A percentile compares a stretch with the other conserved stretches of the same genome.
phyloP scores from a whole-genome alignment of 768 basidiomycete genomes.

The Clitopilus passeckerianus region DNA sequence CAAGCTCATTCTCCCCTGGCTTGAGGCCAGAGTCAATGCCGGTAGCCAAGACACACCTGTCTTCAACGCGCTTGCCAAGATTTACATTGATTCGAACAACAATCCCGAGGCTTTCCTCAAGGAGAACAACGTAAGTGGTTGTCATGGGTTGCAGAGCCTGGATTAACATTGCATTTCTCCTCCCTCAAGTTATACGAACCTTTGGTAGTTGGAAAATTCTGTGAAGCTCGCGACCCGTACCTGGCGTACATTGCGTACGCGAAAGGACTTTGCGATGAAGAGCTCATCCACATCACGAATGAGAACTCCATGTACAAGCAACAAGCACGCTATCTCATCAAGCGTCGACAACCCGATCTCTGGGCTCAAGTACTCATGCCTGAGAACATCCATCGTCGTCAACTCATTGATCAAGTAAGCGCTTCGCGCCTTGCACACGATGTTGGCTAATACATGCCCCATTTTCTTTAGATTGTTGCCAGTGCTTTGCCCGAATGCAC shows the following conservation, averaged over 20 bases:
- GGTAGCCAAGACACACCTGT: conserved; percentile 92
- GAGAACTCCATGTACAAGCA: conserved; percentile 99
- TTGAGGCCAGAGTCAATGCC: conserved; percentile 89
- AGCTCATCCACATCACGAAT: conserved; percentile 94
- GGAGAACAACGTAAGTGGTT: conserved; percentile 84
- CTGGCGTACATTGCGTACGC: conserved; percentile 99
- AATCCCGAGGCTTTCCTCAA: conserved; percentile 98
- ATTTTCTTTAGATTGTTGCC: conserved; percentile 69
- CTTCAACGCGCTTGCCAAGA: conserved; percentile 98
- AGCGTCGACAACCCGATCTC: conserved; percentile 89
- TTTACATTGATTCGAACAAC: conserved; percentile 97
- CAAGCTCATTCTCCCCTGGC: conserved; percentile 96
- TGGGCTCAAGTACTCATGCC: conserved; percentile 92
- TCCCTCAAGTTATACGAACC: conserved; percentile 83
- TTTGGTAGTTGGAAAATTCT: conserved; percentile 96
- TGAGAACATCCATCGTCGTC: conserved; percentile 89
- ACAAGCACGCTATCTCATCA: conserved; percentile 96
- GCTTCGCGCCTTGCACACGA: no score
- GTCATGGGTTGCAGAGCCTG: not conserved
- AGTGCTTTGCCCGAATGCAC: conserved; percentile 96
- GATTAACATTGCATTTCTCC: conserved; percentile 7
- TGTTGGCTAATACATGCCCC: no score
- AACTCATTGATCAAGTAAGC: conserved; percentile 85
- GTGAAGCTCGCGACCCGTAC: conserved; percentile 97
- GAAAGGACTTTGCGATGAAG: conserved; percentile 98